Evolutionary conservation across 805 yeast species (phyloP).

Genomic region (Teunomyces stri): DNA sequence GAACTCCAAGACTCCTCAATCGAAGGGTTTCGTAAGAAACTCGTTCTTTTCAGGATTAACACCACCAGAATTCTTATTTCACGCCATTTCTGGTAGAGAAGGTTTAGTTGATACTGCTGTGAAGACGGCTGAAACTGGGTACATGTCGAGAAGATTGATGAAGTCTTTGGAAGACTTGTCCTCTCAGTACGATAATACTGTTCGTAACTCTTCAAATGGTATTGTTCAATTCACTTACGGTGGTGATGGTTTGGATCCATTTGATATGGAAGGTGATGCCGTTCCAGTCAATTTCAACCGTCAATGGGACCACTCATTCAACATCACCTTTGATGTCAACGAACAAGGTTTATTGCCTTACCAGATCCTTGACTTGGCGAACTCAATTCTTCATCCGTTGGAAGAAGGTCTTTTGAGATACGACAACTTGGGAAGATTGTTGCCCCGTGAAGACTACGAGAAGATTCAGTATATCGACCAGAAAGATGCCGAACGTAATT

Average conservation of each 20-base stretch:
- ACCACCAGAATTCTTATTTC: constrained; percentile 97
- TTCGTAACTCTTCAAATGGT: constrained; percentile 92
- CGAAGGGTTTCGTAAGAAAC: constrained; percentile 96
- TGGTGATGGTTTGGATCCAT: constrained; percentile 97
- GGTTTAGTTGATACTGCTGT: constrained; percentile 99
- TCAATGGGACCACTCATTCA: constrained; percentile 90
- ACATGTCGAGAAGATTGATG: constrained; percentile 97
- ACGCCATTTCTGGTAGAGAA: constrained; percentile 99
- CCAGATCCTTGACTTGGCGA: constrained; percentile 56
- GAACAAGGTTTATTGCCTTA: constrained; percentile 67
- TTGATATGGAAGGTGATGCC: constrained; percentile 99
- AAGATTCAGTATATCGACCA: constrained; percentile 74
- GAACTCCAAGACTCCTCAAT: constrained; percentile 94
- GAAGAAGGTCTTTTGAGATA: constrained; percentile 59
- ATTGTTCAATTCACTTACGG: constrained; percentile 97
- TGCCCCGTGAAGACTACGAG: constrained; percentile 39
- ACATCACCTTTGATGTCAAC: constrained; percentile 59
- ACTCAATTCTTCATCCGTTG: constrained; percentile 57
- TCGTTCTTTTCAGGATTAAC: constrained; percentile 91
- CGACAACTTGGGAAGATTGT: constrained; percentile 69
- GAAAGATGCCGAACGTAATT: constrained; percentile 81
- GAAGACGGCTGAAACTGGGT: constrained; percentile 98
- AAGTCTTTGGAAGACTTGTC: constrained; percentile 95
- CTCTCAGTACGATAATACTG: constrained; percentile 89
- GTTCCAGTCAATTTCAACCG: constrained; percentile 89